Percentiles rank a stretch among this genome's conserved stretches.
Evolutionary conservation across 78 protist genomes (phyloP).

Genomic region (Dictyostelium discoideum): dicty_2.7 NC_007089.4:493501-494000

Average conservation of each 20-base stretch:
- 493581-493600: neutral
- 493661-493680: neutral
- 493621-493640: neutral
- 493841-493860: neutral
- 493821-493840: neutral
- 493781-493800: neutral
- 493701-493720: neutral
- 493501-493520: conserved; percentile 12
- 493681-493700: conserved; percentile 2
- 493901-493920: neutral
- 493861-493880: neutral
- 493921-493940: neutral
- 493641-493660: neutral
- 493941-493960: neutral
- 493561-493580: conserved; percentile 4
- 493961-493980: neutral
- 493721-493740: neutral
- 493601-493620: neutral
- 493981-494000: neutral
- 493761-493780: neutral
- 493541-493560: conserved; percentile 1
- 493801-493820: neutral
- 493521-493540: conserved; percentile 17
- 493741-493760: neutral
- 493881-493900: neutral